Base-by-base conservation (phyloP, 2,329 filamentous ascomycete species). In the Tolypocladium ovalisporum region DNA sequence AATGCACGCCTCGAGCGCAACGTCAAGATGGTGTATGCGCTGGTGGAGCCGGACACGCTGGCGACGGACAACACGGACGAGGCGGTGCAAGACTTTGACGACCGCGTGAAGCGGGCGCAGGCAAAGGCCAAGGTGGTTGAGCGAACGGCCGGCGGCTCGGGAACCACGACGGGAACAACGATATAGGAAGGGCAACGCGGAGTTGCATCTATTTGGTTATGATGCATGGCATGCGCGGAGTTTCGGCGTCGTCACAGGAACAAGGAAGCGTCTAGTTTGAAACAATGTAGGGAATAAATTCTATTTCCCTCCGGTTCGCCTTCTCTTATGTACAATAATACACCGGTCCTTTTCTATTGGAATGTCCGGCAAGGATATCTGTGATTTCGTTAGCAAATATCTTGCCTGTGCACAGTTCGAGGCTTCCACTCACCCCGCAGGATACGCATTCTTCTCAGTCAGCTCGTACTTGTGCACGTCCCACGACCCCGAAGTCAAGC, bases 21-120 rank as follows among this genome's bases (percentile, higher is more conserved):
- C 66, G 74, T 97, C 57, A 78, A 81, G 36, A 81, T 84, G 9
- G 77, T 97, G 12, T 86, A 90, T 60, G 86, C 87, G 29, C 77
- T 97, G 17, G 85, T 90, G 3, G 90, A 96, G 69, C 86, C 87
- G 0, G 84, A 85, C 6, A 93, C 85, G 1, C 73, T 97, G 49
- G 85, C 86, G 19, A 92, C 86, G 24, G 80, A 86, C 59, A 99
- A 99, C 68, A 87, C 83, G 5, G 93, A 97, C 68, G 90, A 96
- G 52, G 86, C 87, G 0, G 91, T 99, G 27, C 87, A 88, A 54
- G 92, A 97, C 66, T 92, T 96, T 66, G 94, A 99, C 66, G 90
- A 97, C 69, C 80, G 92, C 15, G 68, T 96, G 42, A 94, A 92
- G 73, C 83, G 89, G 62, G 93, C 91, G 4, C 82, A 85, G 63